Evolutionary conservation across 495 filamentous ascomycete genomes (phyloP), one percentile per base, ranked within the genome.

Genomic region (Clohesyomyces aquaticus): DNA sequence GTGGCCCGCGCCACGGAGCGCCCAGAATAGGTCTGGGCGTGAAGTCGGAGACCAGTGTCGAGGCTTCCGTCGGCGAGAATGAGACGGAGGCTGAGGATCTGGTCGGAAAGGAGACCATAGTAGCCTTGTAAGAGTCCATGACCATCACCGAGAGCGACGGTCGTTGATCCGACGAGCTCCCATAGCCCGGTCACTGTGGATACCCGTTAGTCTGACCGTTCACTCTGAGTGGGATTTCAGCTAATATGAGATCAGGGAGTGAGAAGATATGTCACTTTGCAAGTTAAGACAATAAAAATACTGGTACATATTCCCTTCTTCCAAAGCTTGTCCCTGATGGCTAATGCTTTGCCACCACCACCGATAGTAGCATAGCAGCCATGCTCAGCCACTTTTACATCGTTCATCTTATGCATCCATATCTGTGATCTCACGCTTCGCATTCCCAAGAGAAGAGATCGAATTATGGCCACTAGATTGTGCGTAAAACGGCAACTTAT

Each of bases 81-180:
- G 29, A 59, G 14, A 21, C 53, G 51, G 3, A 27, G 54, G 14
- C 21, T 23, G 26, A 63, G 53, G 16, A 56, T 1, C 12, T 58
- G 48, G 41, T 63, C 53, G 18, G 45, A 56, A 19, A 29, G 25
- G 2, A 63, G 61, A n/a, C 61, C 61, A 32, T 56, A 54, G 26
- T 46, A 47, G 54, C 53, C 53, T 41, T 56, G 35, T 4, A 63
- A 35, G 11, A 42, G 1, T 14, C 61, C 53, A 23, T 57, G 35
- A 29, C 54, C 61, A 23, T 22, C 61, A 41, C 49, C 59, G 1
- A 62, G 54, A 12, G 32, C 32, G 4, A 57, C 32, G 50, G 50
- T 27, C 18, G 23, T 32, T 2, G 14, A 19, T 16, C 50, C 50
- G 6, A 38, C 14, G 14, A 6, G 32, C 14, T 38, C 6, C 6